Conservation (phyloP, 2,329 filamentous ascomycete genomes). For the Fusarium sp. region DNA sequence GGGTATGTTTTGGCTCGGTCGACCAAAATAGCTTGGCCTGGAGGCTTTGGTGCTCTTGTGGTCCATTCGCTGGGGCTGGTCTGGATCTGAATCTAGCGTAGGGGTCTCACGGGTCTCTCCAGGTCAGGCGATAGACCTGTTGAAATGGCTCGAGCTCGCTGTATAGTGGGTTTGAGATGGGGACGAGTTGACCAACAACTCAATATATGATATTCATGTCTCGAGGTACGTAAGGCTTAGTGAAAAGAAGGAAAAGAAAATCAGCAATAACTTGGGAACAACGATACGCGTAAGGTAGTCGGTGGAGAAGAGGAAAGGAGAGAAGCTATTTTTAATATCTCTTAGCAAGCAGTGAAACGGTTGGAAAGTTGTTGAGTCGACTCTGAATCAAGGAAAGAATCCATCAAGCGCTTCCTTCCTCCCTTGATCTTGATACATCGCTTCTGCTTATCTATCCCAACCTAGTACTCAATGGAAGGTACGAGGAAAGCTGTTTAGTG, state of each 20-base stretch:
- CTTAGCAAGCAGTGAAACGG: neutral
- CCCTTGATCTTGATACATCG: neutral
- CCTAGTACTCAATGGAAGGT: neutral
- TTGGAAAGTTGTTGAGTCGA: neutral
- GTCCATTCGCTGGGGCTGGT: slow-evolving; percentile 38
- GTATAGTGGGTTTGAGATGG: slow-evolving; percentile 19
- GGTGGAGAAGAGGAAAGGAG: slow-evolving; percentile 1
- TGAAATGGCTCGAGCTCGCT: slow-evolving; percentile 35
- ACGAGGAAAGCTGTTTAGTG: neutral
- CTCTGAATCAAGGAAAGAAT: neutral
- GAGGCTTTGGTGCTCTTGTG: slow-evolving; percentile 29
- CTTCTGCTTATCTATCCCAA: neutral
- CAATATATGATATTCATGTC: slow-evolving; percentile 12
- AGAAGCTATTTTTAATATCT: slow-evolving; percentile 12
- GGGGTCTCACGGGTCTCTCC: slow-evolving; percentile 17
- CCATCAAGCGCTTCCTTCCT: neutral
- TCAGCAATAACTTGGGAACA: slow-evolving; percentile 1
- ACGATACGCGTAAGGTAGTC: neutral
- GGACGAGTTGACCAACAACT: slow-evolving; percentile 29
- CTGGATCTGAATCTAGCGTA: slow-evolving; percentile 41
- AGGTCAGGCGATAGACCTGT: slow-evolving; percentile 29
- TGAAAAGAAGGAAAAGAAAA: neutral
- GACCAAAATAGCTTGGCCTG: slow-evolving; percentile 39
- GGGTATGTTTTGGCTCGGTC: slow-evolving; percentile 35
- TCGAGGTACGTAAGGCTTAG: slow-evolving; percentile 27